Percentiles rank a stretch among this genome's conserved stretches.
These are phyloP conservation scores for Metroxylon sagu DNA, from an alignment of 176 grass and related monocot genomes.

Conservation along the genomic window DNA sequence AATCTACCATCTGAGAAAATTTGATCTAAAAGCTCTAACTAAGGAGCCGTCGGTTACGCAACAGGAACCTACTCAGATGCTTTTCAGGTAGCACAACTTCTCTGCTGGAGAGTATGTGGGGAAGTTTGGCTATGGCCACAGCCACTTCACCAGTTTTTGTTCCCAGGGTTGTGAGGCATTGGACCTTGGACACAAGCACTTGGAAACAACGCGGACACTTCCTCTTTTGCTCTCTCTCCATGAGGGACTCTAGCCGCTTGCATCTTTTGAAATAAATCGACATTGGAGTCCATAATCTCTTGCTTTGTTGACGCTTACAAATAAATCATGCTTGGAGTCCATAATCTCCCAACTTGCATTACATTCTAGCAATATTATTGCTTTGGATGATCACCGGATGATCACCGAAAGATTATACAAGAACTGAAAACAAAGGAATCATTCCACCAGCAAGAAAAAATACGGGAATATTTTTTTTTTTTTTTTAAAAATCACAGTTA, in stretches of 20 bases:
- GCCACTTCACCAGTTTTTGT: conserved; percentile 67
- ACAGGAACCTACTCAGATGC: conserved; percentile 77
- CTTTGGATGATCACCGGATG: too few species aligned
- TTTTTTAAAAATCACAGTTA: too few species aligned
- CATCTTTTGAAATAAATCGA: conserved; percentile 55
- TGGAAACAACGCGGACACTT: conserved; percentile 60
- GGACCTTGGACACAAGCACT: conserved; percentile 77
- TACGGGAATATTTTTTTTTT: too few species aligned
- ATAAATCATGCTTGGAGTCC: too few species aligned
- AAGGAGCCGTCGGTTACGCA: conserved; percentile 80
- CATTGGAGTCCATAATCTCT: too few species aligned
- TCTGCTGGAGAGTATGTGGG: conserved; percentile 70
- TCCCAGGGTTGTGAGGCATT: conserved; percentile 62
- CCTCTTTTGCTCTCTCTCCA: conserved; percentile 49
- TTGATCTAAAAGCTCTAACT: conserved; percentile 94
- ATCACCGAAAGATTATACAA: too few species aligned
- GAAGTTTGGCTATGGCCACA: conserved; percentile 68
- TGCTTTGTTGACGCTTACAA: too few species aligned
- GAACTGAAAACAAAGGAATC: too few species aligned
- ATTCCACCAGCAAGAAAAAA: too few species aligned
- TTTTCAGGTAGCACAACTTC: conserved; percentile 82
- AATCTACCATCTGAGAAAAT: conserved; percentile 59
- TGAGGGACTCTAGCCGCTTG: conserved; percentile 43
- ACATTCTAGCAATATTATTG: too few species aligned
- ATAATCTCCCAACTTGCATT: too few species aligned